Conservation (phyloP, 352 stramenopile species). For the Pythium phragmitis region DNA sequence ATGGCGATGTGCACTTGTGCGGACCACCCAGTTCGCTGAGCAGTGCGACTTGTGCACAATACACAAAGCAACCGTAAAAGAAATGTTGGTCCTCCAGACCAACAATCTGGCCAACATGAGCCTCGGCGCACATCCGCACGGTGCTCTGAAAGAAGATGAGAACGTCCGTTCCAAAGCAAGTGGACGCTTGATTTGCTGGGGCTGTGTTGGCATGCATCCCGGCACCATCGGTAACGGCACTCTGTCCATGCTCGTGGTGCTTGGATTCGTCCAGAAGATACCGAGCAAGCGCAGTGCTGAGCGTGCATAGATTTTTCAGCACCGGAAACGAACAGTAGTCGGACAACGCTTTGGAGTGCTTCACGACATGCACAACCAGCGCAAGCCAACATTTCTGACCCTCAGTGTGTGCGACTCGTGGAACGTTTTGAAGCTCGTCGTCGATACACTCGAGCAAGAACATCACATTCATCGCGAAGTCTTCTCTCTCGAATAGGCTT, state of each 20-base stretch:
- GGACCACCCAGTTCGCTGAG: slow-evolving; percentile 54
- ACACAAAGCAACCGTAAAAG: slow-evolving; percentile 70
- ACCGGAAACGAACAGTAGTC: slow-evolving; percentile 47
- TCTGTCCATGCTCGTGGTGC: slow-evolving; percentile 19
- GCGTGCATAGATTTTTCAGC: slow-evolving; percentile 55
- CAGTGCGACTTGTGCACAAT: slow-evolving; percentile 52
- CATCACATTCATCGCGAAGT: slow-evolving; percentile 65
- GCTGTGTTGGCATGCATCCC: not conserved
- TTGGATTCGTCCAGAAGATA: slow-evolving; percentile 58
- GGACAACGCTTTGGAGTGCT: slow-evolving; percentile 41
- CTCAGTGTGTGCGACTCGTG: slow-evolving; percentile 10
- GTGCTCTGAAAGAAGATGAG: slow-evolving; percentile 51
- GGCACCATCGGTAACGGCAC: not conserved
- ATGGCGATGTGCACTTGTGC: slow-evolving; percentile 31
- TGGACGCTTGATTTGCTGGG: not conserved
- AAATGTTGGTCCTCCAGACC: slow-evolving; percentile 64
- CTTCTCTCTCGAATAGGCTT: slow-evolving; percentile 50
- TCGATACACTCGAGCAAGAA: slow-evolving; percentile 59
- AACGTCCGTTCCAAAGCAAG: slow-evolving; percentile 56
- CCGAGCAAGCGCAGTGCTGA: slow-evolving; percentile 49
- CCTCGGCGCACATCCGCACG: slow-evolving; percentile 40
- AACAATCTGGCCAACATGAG: slow-evolving; percentile 36
- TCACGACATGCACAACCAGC: slow-evolving; percentile 52
- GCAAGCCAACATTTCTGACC: slow-evolving; percentile 65
- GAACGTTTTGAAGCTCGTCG: slow-evolving; percentile 23